Percentiles rank a stretch among this genome's conserved stretches.
phyloP scores from a whole-genome alignment of 2,329 filamentous ascomycete species.

The Fusarium napiforme region DNA sequence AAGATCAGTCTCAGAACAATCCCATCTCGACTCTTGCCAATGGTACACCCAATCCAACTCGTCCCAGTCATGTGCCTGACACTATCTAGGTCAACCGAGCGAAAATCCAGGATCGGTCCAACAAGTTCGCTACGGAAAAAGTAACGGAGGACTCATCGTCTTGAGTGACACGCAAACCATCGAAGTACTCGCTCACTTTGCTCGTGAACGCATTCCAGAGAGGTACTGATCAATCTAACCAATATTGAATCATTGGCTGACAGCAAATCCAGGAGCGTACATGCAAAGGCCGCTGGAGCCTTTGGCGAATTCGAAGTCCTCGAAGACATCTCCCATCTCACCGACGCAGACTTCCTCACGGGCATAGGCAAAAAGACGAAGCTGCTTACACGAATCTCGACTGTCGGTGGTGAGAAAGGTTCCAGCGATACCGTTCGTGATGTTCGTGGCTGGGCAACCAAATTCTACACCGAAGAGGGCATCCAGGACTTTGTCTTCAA shows the following conservation, averaged over 20 bases:
- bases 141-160: conserved; percentile 54
- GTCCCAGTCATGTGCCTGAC: background rate
- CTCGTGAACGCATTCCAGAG: conserved; percentile 69
- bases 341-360: conserved; percentile 17
- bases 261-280: background rate
- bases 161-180: conserved; percentile 65
- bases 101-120: conserved; percentile 38
- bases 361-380: conserved; percentile 18
- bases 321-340: conserved; percentile 17
- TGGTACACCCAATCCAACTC: background rate
- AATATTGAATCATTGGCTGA: fast-evolving
- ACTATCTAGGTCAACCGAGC: conserved; percentile 35
- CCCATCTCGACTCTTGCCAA: conserved; percentile 30
- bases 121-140: conserved; percentile 41
- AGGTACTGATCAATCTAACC: conserved; percentile 34
- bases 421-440: conserved; percentile 74
- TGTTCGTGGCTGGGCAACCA: conserved; percentile 69
- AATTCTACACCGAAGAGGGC: conserved; percentile 45
- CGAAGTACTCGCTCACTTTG: conserved; percentile 67
- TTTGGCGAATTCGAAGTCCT: conserved; percentile 25
- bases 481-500: conserved; percentile 50
- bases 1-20: background rate
- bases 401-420: conserved; percentile 71
- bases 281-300: conserved; percentile 22
- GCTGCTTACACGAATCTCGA: conserved; percentile 1